Base-by-base conservation (phyloP, 2,329 filamentous ascomycete species). In the Aspergillus terreus region DNA sequence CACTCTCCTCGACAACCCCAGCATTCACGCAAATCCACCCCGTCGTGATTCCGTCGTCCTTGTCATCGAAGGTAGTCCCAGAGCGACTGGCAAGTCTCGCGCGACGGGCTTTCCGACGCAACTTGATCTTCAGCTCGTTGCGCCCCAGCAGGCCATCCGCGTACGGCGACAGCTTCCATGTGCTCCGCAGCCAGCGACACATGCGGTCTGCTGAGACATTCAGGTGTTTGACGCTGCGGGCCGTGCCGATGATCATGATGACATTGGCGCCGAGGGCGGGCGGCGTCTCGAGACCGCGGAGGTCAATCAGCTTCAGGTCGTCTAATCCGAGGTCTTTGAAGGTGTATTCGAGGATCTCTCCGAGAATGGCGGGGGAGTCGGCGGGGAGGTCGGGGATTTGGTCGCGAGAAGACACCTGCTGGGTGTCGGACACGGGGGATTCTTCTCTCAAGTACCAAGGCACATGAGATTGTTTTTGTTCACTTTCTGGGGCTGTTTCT, bases 1-100 rank as follows among this genome's bases (percentile, higher is more conserved):
- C 55, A 2, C 59, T 76, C 19, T 81, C 80, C 41, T 86, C 82
- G 1, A 90, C 79, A 14, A 82, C 82, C 4, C 89, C 90, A 9
- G 94, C 81, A 66, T 96, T 95, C 54, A 97, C 88, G 71, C 94
- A 99, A 17, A 99, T 87, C 94, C 94, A 99, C 9, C 91, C 92
- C 1, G 92, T 96, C 11, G 87, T 86, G 47, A 96, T 88, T 2
- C 92, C 92, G 64, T 96, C 90, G 61, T 96, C 92, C 10, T 82
- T 82, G 5, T 82, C 77, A 36, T 73, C 69, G 6, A 71, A 58
- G 44, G 76, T 73, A 44, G 81, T 78, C n/a, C 84, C 83, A 0
- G 83, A 82, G 53, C 82, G 87, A 12, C 88, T 90, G 59, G 95
- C 76, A 54, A 96, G 76, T 69, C 90, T 90, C 30, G 90, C 88